Evolutionary conservation across 1,139 yeast species (phyloP), one percentile per base, ranked within the genome.

Genomic region (Candida sanyaensis): DNA sequence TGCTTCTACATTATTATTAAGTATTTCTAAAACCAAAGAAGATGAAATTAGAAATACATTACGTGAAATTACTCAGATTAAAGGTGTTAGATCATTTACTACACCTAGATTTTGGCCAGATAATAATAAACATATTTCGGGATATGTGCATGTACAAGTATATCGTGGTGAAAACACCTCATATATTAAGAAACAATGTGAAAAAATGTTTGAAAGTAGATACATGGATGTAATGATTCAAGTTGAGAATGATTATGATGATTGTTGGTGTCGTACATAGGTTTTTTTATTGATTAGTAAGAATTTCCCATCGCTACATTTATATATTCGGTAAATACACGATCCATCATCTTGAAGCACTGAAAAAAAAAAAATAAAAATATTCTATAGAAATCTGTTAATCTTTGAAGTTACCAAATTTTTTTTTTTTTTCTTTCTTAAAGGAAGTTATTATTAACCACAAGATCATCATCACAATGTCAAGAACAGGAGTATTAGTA

Each of bases 81-180:
- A 88, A 8, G 98, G 98, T 1, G 88, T 93, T 1, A 81, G 85
- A 43, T 84, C 96, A 1, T 88, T 89, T 58, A 83, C 96, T 0
- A 88, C 92, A 0, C 97, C 97, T 2, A 73, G 96, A 54, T 92
- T 92, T 65, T 92, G 98, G 98, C 89, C 93, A 5, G 79, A 79
- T 44, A 80, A 80, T 12, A 67, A 70, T 34, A 42, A 27, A 30
- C 55, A 63, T 36, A 59, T 82, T 34, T 73, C 75, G 30, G 88
- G 88, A 1, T 83, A 79, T 51, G 75, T 88, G 11, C 96, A 88
- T 60, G 73, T 88, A 13, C 95, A 86, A 62, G 77, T 84, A 41
- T 71, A 75, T 45, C 77, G 84, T 26, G 91, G 89, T 2, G 92
- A 87, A 54, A 86, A 84, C 60, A 74, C 83, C 9, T 73, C 82